Evolutionary conservation across 768 basidiomycete species (phyloP), one percentile per base, ranked within the genome.

Genomic region (Tricholoma furcatifolium): DNA sequence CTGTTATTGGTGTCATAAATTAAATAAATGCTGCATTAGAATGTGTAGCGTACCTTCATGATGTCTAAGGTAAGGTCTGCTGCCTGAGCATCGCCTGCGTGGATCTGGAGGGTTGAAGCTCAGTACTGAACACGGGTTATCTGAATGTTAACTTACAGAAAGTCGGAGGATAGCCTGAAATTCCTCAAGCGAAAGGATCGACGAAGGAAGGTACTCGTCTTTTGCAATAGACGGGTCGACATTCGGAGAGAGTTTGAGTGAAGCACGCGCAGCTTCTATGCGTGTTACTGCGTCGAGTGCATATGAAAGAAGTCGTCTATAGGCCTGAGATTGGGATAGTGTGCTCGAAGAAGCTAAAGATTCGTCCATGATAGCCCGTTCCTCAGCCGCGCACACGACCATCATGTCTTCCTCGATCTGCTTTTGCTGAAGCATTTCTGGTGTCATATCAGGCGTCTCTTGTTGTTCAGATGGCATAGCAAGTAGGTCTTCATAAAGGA

Each of bases 121-220:
- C n/a, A n/a, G n/a, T 9, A 62, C 43, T 36, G 31, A 43, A 35
- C 38, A 44, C 7, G 6, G 4, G 10, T 9, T n/a, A 32, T 39
- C 32, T 38, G 1, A 5, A 36, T 51, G n/a, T 12, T 7, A 32
- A 69, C 80, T 55, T 60, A 85, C 82, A 39, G 71, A 76, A 43
- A 73, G 60, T 14, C 83, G 72, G 3, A 87, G 67, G 5, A 88
- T 67, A 1, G 81, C 77, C 39, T 77, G 69, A 69, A 80, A 83
- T 62, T 90, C 85, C 9, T 66, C 55, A 15, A 67, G 43, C 0
- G 84, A 76, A 17, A 88, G 62, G 9, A 84, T 50, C 14, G 74
- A 70, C 3, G 81, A 60, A 15, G 79, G 75, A 17, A 83, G 57
- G 21, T 50, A 45, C 9, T 65, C 54, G n/a, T 57, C 40, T 51